phyloP scores from a whole-genome alignment of 2,329 filamentous ascomycete species.

The Xylariaceae sp. region DNA sequence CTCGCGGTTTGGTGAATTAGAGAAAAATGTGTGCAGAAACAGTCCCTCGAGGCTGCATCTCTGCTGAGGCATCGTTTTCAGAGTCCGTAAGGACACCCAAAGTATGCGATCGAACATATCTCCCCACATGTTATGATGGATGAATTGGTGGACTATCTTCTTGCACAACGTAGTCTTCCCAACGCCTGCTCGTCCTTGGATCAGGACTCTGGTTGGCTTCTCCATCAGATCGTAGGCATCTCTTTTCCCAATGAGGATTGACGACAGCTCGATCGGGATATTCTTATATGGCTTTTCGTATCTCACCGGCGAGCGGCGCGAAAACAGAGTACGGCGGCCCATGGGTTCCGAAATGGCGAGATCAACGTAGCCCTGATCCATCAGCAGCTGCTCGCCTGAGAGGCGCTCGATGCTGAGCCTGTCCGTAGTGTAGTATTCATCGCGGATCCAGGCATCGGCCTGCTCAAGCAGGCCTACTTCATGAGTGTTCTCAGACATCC shows the following conservation, averaged over 20 bases:
- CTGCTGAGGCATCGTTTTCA: background rate
- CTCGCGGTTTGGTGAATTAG: slow-evolving; percentile 31
- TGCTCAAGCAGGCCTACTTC: background rate
- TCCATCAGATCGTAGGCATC: no score
- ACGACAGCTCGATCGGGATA: background rate
- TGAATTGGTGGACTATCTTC: slow-evolving; percentile 17
- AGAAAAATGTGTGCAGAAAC: slow-evolving; percentile 5
- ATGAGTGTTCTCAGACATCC: background rate
- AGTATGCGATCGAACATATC: background rate
- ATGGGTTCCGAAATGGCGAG: slow-evolving; percentile 1
- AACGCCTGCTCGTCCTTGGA: slow-evolving; percentile 9
- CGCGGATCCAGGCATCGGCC: background rate
- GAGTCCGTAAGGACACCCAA: slow-evolving; percentile 1
- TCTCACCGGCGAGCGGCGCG: background rate
- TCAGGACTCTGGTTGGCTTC: background rate
- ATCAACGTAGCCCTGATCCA: slow-evolving; percentile 15
- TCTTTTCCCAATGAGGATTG: background rate
- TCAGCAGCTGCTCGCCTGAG: background rate
- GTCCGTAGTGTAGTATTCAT: background rate
- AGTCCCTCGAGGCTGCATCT: background rate
- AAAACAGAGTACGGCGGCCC: background rate
- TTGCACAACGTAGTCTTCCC: slow-evolving; percentile 17
- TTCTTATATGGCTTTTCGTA: background rate
- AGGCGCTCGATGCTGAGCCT: slow-evolving; percentile 7
- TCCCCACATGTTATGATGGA: background rate